Conservation (phyloP, 441 rosid genomes). For the Croton setiger region DNA sequence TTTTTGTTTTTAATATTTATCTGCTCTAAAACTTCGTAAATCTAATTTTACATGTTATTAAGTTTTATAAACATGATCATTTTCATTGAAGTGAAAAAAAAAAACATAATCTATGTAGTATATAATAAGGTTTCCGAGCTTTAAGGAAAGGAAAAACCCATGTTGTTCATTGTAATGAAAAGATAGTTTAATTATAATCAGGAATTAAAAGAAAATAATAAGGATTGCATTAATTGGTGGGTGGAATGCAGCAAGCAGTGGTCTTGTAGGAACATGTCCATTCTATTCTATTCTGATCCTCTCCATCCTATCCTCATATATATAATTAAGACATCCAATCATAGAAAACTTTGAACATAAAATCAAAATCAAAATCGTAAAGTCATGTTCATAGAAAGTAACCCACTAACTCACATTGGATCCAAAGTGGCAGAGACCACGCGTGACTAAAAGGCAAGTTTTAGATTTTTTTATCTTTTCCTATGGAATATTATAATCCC, state of each 20-base stretch:
- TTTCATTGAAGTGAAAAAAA: no score
- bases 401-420: constrained; percentile 8
- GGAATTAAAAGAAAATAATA: no score
- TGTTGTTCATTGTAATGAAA: neutral
- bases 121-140: neutral
- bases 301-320: constrained; percentile 13
- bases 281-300: no score
- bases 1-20: no score
- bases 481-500: no score
- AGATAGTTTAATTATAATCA: no score
- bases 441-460: constrained; percentile 27
- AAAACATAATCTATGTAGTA: neutral
- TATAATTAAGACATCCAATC: constrained; percentile 16
- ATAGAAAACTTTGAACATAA: neutral
- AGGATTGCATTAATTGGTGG: neutral
- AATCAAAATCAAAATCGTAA: neutral
- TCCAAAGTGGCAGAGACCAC: constrained; percentile 12
- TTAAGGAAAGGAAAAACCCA: constrained; percentile 13
- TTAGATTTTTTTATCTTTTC: neutral
- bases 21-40: no score
- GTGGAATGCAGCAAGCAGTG: no score
- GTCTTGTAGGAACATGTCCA: no score
- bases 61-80: no score
- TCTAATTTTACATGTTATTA: no score
- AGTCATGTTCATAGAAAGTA: constrained; percentile 14